Conservation (phyloP, 2,329 filamentous ascomycete genomes). For the Penicillium sp. region DNA sequence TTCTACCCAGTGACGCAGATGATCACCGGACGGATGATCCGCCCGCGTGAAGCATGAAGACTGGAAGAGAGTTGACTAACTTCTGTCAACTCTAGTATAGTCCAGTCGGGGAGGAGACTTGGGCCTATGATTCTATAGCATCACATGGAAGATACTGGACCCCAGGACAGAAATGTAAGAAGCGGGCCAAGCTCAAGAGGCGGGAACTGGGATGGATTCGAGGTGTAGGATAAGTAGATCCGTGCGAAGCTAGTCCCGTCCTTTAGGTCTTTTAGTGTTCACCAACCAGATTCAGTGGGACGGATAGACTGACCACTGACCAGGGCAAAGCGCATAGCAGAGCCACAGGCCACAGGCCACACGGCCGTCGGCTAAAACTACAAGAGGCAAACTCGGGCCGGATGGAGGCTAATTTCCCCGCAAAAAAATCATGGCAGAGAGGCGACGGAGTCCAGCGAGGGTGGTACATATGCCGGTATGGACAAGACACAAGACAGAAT, state of each 20-base stretch:
- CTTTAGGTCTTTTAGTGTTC: background rate
- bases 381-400: conserved; percentile 7
- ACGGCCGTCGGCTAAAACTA: conserved; percentile 14
- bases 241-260: conserved; percentile 6
- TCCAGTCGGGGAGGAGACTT: background rate
- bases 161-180: background rate
- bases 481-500: background rate
- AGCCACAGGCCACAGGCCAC: background rate
- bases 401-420: conserved; percentile 15
- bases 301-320: no score
- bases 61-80: background rate
- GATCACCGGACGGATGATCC: conserved; percentile 31
- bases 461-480: background rate
- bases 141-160: background rate
- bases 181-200: conserved; percentile 3
- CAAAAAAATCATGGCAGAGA: conserved; percentile 10
- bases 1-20: conserved; percentile 26
- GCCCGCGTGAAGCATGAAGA: conserved; percentile 10
- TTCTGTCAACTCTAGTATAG: background rate
- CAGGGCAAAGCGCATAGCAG: background rate
- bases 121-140: background rate
- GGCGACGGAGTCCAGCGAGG: background rate
- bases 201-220: background rate
- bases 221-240: background rate
- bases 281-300: no score